Evolutionary conservation across 345 rosid species (phyloP), one percentile per base, ranked within the genome.

Genomic region (Salix suchowensis): DNA sequence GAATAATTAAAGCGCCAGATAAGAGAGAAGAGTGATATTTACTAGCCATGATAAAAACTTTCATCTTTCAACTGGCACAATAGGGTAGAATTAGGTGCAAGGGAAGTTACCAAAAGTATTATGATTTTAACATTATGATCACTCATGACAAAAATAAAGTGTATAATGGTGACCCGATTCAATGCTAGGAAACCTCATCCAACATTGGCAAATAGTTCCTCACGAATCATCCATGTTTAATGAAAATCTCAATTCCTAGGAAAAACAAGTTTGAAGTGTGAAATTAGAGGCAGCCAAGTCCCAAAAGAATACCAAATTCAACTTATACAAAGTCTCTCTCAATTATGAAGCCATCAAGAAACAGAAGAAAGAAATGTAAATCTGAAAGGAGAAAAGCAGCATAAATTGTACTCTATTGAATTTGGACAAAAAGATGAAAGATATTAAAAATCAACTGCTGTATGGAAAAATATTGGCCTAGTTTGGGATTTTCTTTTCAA

Each of bases 1-100:
- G 42, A 76, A 64, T 48, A 69, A 11, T 55, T 34, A 64, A 40
- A 68, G 48, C 72, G 54, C 76, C 39, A 65, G 58, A 65, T 26
- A 16, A 19, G 2, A 13, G 23, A 11, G 46, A 37, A 55, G 6
- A 9, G 7, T 68, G 54, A 42, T n/a, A 12, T 39, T 42, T 42
- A 12, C 36, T 40, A 68, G 72, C 14, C 3, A 58, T 21, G 40
- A 40, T 9, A 73, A 36, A 5, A 37, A 34, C 65, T 37, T 61
- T 36, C 15, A 8, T 21, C 34, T 37, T 60, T 36, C 46, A 60
- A 39, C 68, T 61, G 19, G 62, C 23, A 73, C 40, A 46, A 39
- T 37, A 54, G 0, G 6, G 67, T 36, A 46, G 39, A 24, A 21
- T 61, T n/a, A n/a, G 26, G 19, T 39, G 36, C 58, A 52, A 6